Evolutionary conservation across 2,329 filamentous ascomycete genomes (phyloP), one percentile per base, ranked within the genome.

Genomic region (Neobulgaria alba): DNA sequence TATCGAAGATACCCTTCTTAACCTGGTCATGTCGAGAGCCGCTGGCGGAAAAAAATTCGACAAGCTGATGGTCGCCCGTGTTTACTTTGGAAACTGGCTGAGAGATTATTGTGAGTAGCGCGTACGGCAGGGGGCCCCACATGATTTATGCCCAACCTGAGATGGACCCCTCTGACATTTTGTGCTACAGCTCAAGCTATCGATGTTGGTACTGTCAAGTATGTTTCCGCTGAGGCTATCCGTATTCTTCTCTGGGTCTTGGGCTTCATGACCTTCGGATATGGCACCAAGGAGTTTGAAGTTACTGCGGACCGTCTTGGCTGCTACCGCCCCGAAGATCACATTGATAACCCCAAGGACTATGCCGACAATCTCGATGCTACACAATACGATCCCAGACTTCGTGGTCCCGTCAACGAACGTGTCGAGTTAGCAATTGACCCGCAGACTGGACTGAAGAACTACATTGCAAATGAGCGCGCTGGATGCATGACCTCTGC

Each of bases 71-170:
- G 84, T 95, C 48, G 85, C 89, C 49, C 78, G 88, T 46, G 85
- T 93, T 49, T 95, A 95, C 68, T 95, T 95, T 67, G 89, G 89
- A 50, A 95, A 95, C 68, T 95, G 89, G 89, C 76, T 95, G 23
- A 77, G 78, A 41, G 89, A 95, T 64, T 95, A 95, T 65, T 92
- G 57, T 59, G 39, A 42, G 55, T 32, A 33, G 14, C 30, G n/a
- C n/a, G 20, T 26, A 23, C 33, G 18, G 17, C 14, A n/a, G 14
- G 5, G 14, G 18, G 20, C 30, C 30, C n/a, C n/a, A 23, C 34
- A 7, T n/a, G n/a, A n/a, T n/a, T n/a, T n/a, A n/a, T n/a, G n/a
- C n/a, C n/a, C n/a, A n/a, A n/a, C n/a, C n/a, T n/a, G n/a, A n/a
- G n/a, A n/a, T n/a, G n/a, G n/a, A n/a, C n/a, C n/a, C n/a, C n/a